These are phyloP conservation scores for Gleditsia sinensis DNA, from an alignment of 306 rosid species.

Conservation along the genomic window DNA sequence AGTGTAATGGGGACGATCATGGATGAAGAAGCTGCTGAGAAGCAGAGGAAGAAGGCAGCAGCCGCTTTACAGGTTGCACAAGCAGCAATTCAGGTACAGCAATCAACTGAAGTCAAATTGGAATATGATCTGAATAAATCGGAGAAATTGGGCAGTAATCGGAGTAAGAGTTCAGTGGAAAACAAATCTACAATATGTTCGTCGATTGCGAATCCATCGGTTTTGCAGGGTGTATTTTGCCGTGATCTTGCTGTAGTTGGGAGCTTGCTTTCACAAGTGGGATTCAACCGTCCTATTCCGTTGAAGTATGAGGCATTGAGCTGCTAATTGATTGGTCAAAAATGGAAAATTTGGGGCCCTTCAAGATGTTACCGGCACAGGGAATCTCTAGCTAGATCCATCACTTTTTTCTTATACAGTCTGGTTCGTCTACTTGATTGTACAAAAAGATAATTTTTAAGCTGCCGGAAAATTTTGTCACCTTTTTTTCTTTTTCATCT, in stretches of 20 bases:
- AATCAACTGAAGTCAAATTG: constrained; percentile 33
- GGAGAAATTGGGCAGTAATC: background rate
- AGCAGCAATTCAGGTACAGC: constrained; percentile 48
- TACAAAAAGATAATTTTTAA: constrained; percentile 49
- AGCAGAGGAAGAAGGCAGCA: constrained; percentile 55
- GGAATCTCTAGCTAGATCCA: constrained; percentile 24
- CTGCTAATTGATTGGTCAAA: constrained; percentile 49
- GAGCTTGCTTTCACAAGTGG: constrained; percentile 70
- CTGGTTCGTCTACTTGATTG: constrained; percentile 40
- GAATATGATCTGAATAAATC: constrained; percentile 32
- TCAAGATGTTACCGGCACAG: constrained; percentile 33
- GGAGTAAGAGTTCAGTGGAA: constrained; percentile 6
- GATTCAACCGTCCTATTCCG: constrained; percentile 73
- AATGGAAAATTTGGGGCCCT: constrained; percentile 16
- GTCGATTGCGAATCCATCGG: constrained; percentile 32
- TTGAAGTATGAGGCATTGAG: constrained; percentile 82
- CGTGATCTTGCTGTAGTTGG: constrained; percentile 83
- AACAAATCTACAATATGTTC: constrained; percentile 36
- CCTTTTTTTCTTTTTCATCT: constrained; percentile 29
- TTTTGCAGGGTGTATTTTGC: constrained; percentile 87
- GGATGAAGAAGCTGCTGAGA: constrained; percentile 70
- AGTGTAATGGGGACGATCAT: constrained; percentile 55
- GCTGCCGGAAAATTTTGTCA: constrained; percentile 85
- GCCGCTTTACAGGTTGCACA: constrained; percentile 47
- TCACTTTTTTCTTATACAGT: background rate